Evolutionary conservation across 208 protist species (phyloP).

Genomic region (Histomonas meleagridis): DNA sequence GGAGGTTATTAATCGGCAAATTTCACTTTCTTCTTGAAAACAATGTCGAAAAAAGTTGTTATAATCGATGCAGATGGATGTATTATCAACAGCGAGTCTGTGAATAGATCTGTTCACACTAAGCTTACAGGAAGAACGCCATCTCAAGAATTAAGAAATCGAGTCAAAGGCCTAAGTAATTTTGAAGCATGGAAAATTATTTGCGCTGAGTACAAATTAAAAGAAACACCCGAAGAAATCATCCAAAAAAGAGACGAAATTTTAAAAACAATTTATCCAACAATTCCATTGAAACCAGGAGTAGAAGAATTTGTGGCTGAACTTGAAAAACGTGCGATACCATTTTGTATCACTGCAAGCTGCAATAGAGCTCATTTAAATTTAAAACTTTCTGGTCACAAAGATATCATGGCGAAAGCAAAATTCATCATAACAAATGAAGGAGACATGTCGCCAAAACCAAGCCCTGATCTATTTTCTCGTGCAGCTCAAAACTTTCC

Average conservation of each 20-base stretch:
- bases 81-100: background rate
- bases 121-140: background rate
- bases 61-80: background rate
- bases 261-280: background rate
- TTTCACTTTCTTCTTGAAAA: too few relatives aligned
- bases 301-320: background rate
- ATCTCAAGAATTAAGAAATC: background rate
- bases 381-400: background rate
- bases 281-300: background rate
- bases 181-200: background rate
- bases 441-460: background rate
- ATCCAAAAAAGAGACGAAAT: background rate
- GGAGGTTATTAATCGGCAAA: too few relatives aligned
- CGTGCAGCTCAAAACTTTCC: background rate
- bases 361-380: background rate
- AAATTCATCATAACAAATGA: background rate
- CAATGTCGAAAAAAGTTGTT: background rate
- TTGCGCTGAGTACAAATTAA: background rate
- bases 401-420: background rate
- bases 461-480: background rate
- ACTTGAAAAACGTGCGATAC: background rate
- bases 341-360: background rate
- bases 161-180: background rate
- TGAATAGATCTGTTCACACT: background rate
- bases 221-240: background rate